A percentile compares a stretch with the other conserved stretches of the same genome.
These are phyloP conservation scores for Vicia faba DNA, from an alignment of 306 rosid species.

Conservation along the genomic window DNA sequence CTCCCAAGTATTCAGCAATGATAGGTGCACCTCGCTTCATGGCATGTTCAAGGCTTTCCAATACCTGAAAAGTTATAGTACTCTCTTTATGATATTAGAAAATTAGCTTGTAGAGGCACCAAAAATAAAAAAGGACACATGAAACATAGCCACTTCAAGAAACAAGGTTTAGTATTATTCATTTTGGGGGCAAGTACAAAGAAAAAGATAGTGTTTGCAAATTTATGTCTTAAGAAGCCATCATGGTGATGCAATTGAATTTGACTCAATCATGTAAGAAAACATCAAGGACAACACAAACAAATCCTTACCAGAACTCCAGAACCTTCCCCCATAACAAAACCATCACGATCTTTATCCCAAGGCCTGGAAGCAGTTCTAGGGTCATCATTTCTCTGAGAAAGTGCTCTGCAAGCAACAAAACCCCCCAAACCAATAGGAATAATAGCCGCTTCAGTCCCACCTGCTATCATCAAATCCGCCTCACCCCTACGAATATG, in stretches of 20 bases:
- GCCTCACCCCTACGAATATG: constrained; percentile 99
- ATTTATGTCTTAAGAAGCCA: constrained; percentile 1
- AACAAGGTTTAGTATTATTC: neutral
- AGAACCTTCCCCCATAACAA: constrained; percentile 99
- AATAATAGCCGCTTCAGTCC: constrained; percentile 93
- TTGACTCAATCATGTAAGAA: neutral
- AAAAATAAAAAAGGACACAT: neutral
- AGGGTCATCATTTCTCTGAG: constrained; percentile 96
- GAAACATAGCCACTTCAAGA: neutral
- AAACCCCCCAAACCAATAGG: constrained; percentile 96
- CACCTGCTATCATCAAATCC: constrained; percentile 95
- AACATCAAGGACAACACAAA: constrained; percentile 11
- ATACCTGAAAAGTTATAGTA: constrained; percentile 51
- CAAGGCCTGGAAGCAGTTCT: constrained; percentile 99
- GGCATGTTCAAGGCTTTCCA: constrained; percentile 99
- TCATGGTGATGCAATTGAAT: neutral
- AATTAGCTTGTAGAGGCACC: neutral
- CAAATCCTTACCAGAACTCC: constrained; percentile 76
- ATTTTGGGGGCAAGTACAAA: neutral
- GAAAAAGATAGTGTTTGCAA: neutral
- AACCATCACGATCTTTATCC: constrained; percentile 95
- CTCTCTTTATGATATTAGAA: constrained; percentile 9
- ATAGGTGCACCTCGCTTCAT: constrained; percentile 94
- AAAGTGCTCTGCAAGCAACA: constrained; percentile 94
- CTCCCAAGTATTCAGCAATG: constrained; percentile 95